A percentile compares a stretch with the other conserved stretches of the same genome.
phyloP scores from a whole-genome alignment of 768 basidiomycete genomes.

The Leccinum truebloodii region DNA sequence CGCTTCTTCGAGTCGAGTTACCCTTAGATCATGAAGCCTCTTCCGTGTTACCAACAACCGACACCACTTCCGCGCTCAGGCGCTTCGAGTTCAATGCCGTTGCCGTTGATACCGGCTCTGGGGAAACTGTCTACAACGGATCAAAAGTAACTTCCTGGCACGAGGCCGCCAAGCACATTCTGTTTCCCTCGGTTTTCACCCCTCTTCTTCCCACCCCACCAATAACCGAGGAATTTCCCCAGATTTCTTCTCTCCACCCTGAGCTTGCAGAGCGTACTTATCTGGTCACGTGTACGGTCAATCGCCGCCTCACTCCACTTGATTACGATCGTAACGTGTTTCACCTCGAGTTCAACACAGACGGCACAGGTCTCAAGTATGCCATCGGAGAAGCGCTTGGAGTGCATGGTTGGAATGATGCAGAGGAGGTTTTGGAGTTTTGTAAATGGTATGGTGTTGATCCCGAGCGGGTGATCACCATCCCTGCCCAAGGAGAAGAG shows the following conservation, averaged over 20 bases:
- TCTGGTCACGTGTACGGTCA: slow-evolving; percentile 92
- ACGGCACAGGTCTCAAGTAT: slow-evolving; percentile 92
- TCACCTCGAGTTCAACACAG: slow-evolving; percentile 94
- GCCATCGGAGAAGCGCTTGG: slow-evolving; percentile 96
- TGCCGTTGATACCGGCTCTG: slow-evolving; percentile 58
- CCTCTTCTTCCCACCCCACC: slow-evolving; percentile 41
- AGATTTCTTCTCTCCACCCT: slow-evolving; percentile 76
- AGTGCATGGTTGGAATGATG: slow-evolving; percentile 97
- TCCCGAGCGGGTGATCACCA: slow-evolving; percentile 74
- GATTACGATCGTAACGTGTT: slow-evolving; percentile 99
- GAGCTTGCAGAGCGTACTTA: slow-evolving; percentile 88
- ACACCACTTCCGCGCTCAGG: slow-evolving; percentile 42
- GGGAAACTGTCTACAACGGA: slow-evolving; percentile 60
- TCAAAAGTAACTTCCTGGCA: slow-evolving; percentile 74
- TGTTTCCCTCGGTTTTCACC: slow-evolving; percentile 83
- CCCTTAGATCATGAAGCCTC: slow-evolving; percentile 22
- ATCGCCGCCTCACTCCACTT: slow-evolving; percentile 88
- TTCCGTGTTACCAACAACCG: slow-evolving; percentile 21
- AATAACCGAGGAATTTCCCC: slow-evolving; percentile 46
- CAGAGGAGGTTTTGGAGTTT: slow-evolving; percentile 83
- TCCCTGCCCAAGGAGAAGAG: slow-evolving; percentile 67
- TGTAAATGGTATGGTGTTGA: slow-evolving; percentile 91
- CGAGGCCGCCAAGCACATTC: slow-evolving; percentile 81
- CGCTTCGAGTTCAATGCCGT: slow-evolving; percentile 75
- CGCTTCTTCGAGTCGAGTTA: slow-evolving; percentile 57